Evolutionary conservation across 257 asterid genomes (phyloP).

Genomic region (Linaria vulgaris): DNA sequence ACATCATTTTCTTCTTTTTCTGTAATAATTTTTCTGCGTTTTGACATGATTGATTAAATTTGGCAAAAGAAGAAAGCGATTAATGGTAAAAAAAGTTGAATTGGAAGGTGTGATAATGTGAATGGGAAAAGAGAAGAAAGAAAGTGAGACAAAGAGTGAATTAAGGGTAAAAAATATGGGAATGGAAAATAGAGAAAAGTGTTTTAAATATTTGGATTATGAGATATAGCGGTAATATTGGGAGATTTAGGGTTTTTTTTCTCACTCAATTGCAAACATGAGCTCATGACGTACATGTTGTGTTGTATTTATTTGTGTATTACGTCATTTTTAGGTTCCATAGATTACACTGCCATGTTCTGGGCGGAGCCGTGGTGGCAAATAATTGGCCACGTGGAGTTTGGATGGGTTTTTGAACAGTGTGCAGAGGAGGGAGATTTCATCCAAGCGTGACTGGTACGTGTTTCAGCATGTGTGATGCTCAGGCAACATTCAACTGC

Average conservation of each 20-base stretch:
- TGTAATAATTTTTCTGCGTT: too few relatives aligned
- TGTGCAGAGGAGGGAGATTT: conserved; percentile 80
- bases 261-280: background rate
- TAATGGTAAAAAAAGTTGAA: too few relatives aligned
- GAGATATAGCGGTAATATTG: too few relatives aligned
- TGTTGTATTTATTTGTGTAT: conserved; percentile 47
- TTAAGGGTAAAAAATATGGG: too few relatives aligned
- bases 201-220: too few relatives aligned
- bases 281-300: conserved; percentile 19
- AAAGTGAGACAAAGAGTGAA: too few relatives aligned
- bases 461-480: conserved; percentile 76
- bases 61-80: too few relatives aligned
- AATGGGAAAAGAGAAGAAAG: too few relatives aligned
- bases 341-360: conserved; percentile 70
- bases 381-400: conserved; percentile 71
- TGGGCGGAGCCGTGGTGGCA: conserved; percentile 74
- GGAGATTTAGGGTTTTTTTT: conserved; percentile 35
- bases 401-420: conserved; percentile 71
- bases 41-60: too few relatives aligned
- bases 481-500: conserved; percentile 78
- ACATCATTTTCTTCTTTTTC: too few relatives aligned
- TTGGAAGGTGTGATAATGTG: too few relatives aligned
- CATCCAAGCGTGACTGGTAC: conserved; percentile 65
- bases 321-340: conserved; percentile 37
- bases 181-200: too few relatives aligned